Conservation (phyloP, 2,329 filamentous ascomycete genomes). For the Purpureocillium takamizusanense region DNA sequence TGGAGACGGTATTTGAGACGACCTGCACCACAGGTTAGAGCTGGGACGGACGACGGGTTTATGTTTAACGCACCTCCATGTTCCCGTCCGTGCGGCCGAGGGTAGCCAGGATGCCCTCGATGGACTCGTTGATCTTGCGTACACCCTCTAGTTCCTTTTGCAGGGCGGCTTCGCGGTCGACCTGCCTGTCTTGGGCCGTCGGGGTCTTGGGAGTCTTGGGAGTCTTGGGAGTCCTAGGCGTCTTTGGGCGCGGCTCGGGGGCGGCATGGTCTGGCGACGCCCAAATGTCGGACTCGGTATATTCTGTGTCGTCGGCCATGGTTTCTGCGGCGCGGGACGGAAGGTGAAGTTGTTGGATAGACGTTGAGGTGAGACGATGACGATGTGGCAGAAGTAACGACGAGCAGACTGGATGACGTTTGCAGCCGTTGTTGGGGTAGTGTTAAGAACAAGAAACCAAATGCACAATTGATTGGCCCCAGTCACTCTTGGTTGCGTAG, state of each 20-base stretch:
- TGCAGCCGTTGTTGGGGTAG: too few relatives aligned
- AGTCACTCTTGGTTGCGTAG: too few relatives aligned
- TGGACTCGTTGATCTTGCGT: slow-evolving; percentile 76
- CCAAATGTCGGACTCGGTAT: slow-evolving; percentile 41
- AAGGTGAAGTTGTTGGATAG: too few relatives aligned
- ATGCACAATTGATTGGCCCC: too few relatives aligned
- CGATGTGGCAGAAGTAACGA: too few relatives aligned
- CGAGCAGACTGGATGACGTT: too few relatives aligned
- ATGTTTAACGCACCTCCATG: slow-evolving; percentile 51
- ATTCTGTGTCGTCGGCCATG: slow-evolving; percentile 36
- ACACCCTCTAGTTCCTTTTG: slow-evolving; percentile 75
- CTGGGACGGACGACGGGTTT: background rate
- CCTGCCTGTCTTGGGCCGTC: slow-evolving; percentile 24
- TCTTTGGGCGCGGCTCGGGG: slow-evolving; percentile 20
- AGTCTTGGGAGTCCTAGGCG: slow-evolving; percentile 36
- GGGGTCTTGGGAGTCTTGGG: slow-evolving; percentile 38
- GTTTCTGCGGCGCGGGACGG: background rate
- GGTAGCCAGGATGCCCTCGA: slow-evolving; percentile 68
- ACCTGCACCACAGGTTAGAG: slow-evolving; percentile 43
- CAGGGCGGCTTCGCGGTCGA: slow-evolving; percentile 63
- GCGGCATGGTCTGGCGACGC: slow-evolving; percentile 30
- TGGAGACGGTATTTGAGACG: slow-evolving; percentile 75
- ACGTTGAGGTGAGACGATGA: too few relatives aligned
- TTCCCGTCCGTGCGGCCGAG: slow-evolving; percentile 65
- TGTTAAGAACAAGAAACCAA: too few relatives aligned